Conservation (phyloP, 2,329 filamentous ascomycete genomes). For the Penicillium sp. region DNA sequence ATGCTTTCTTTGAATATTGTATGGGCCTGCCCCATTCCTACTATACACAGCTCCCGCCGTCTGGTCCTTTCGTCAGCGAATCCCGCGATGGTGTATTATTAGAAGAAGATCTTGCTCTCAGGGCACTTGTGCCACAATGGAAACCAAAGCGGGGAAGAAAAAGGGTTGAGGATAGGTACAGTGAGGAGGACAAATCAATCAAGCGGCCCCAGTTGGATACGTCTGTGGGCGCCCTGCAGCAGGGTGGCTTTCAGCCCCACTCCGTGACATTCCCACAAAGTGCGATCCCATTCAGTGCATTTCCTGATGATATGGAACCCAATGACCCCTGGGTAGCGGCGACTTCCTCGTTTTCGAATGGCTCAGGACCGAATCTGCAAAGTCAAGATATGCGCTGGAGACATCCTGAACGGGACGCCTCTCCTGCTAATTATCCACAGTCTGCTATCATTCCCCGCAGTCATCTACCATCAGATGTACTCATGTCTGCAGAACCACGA, state of each 20-base stretch:
- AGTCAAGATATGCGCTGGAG: slow-evolving; percentile 45
- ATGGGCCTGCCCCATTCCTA: slow-evolving; percentile 75
- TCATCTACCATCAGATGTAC: slow-evolving; percentile 32
- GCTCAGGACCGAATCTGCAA: slow-evolving; percentile 25
- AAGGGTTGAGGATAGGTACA: slow-evolving; percentile 60
- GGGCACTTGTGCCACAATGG: slow-evolving; percentile 76
- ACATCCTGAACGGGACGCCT: slow-evolving; percentile 56
- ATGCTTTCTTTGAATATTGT: slow-evolving; percentile 91
- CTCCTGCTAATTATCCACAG: slow-evolving; percentile 70
- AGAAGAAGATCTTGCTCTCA: slow-evolving; percentile 84
- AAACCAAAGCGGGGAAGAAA: slow-evolving; percentile 61
- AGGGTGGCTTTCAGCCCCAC: slow-evolving; percentile 40
- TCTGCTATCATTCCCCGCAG: slow-evolving; percentile 68
- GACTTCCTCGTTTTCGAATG: slow-evolving; percentile 44
- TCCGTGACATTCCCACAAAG: slow-evolving; percentile 52
- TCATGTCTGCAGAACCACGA: slow-evolving; percentile 56
- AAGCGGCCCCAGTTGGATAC: slow-evolving; percentile 64
- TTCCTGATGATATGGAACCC: slow-evolving; percentile 54
- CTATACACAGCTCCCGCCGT: slow-evolving; percentile 70
- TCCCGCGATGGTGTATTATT: slow-evolving; percentile 77
- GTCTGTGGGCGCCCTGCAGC: slow-evolving; percentile 48
- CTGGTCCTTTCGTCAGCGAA: slow-evolving; percentile 60
- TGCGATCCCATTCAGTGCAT: slow-evolving; percentile 52
- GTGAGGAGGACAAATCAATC: slow-evolving; percentile 53
- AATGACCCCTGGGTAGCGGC: slow-evolving; percentile 39